Evolutionary conservation across 169 alveolate genomes (phyloP), one percentile per base, ranked within the genome.

Genomic region (Plasmodium relictum): DNA sequence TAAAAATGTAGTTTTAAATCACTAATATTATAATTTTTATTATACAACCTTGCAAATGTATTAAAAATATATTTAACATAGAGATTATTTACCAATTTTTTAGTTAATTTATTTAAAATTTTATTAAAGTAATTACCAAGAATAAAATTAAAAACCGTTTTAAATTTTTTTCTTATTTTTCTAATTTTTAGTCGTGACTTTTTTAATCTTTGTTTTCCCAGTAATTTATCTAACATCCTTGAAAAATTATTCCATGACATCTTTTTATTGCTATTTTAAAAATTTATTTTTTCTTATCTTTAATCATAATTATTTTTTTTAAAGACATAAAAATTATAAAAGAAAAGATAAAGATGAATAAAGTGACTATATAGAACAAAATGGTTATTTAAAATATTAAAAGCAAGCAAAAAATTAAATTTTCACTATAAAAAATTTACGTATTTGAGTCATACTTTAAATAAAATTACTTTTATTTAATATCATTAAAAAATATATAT

Each of bases 211-310:
- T 44, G 18, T 70, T 66, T 50, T 41, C 89, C 78, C 63, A 76
- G 18, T 54, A 52, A 39, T 70, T 45, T 65, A 58, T 62, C 6
- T 58, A 62, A 20, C 41, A 26, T 56, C 68, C 73, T 65, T 68
- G 76, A 76, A 76, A 44, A 37, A 5, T 63, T 50, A 62, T 76
- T 56, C 89, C 89, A 76, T 68, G 48, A 76, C 89, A 63, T 76
- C 76, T 58, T 76, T 66, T 41, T 73, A n/a, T 45, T 63, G 70
- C 63, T 45, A 52, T 63, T 42, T 18, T 62, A 63, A 45, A 66
- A 63, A 76, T 44, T 63, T 63, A 63, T 31, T 76, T 63, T 10
- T 69, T 54, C 48, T 41, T 26, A 63, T 31, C 20, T 63, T 26
- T 41, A 63, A 76, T 58, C 89, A 76, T 76, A 76, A 76, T 76